These are phyloP conservation scores for Phyllosticta citriasiana DNA, from an alignment of 2,329 filamentous ascomycete genomes.

Conservation along the genomic window DNA sequence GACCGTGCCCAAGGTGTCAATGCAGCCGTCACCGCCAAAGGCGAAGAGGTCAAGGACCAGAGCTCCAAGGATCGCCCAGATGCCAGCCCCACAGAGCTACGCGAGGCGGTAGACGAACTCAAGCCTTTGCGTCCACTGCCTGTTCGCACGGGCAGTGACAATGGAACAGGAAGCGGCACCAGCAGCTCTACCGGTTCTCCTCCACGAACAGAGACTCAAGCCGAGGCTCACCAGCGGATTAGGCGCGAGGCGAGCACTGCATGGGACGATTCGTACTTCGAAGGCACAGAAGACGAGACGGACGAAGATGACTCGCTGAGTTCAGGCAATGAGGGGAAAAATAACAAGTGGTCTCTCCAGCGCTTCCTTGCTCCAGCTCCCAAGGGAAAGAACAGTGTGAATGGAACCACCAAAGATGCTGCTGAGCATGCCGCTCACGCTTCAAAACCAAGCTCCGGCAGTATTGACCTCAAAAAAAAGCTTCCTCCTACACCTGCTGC, in stretches of 20 bases:
- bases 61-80: constrained; percentile 27
- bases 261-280: constrained; percentile 42
- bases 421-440: constrained; percentile 10
- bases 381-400: constrained; percentile 20
- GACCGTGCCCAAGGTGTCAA: constrained; percentile 59
- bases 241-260: constrained; percentile 30
- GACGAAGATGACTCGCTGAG: constrained; percentile 26
- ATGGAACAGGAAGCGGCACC: constrained; percentile 14
- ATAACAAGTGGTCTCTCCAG: constrained; percentile 23
- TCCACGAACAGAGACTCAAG: background rate
- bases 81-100: constrained; percentile 37
- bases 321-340: constrained; percentile 17
- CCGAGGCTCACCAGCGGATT: background rate
- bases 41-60: constrained; percentile 51
- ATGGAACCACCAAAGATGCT: constrained; percentile 13
- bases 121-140: constrained; percentile 19
- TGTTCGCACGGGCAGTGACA: constrained; percentile 14
- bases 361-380: constrained; percentile 22
- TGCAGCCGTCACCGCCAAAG: constrained; percentile 50
- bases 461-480: constrained; percentile 15
- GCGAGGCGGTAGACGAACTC: constrained; percentile 37
- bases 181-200: background rate
- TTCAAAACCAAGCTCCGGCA: constrained; percentile 15
- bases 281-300: constrained; percentile 35
- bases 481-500: background rate